Percentiles rank a stretch among this genome's conserved stretches.
Conservation (phyloP, 306 rosid genomes). For the Castanea mollissima region DNA sequence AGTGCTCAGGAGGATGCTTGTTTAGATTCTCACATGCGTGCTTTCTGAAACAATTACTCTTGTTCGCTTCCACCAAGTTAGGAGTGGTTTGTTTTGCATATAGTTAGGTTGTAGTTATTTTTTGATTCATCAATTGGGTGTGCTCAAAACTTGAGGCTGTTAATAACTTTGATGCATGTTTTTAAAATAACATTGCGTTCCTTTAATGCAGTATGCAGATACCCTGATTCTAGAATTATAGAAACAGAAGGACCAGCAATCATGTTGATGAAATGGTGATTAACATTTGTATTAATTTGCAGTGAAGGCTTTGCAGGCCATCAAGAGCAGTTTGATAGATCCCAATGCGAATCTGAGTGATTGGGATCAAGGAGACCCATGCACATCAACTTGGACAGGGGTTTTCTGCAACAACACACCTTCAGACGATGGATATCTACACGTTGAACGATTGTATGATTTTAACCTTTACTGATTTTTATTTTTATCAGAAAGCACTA, state of each 20-base stretch:
- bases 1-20: neutral
- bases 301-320: constrained; percentile 69
- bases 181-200: neutral
- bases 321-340: constrained; percentile 58
- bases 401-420: constrained; percentile 62
- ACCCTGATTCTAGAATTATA: neutral
- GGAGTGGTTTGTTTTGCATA: neutral
- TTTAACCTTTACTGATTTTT: constrained; percentile 15
- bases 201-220: neutral
- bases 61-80: neutral
- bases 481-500: constrained; percentile 14
- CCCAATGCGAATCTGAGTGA: constrained; percentile 66
- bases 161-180: neutral
- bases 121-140: neutral
- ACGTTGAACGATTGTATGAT: constrained; percentile 71
- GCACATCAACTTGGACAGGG: constrained; percentile 73
- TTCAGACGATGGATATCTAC: constrained; percentile 60
- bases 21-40: neutral
- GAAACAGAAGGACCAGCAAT: neutral
- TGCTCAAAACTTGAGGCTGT: neutral
- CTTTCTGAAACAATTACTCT: too few relatives aligned
- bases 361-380: constrained; percentile 83
- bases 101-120: neutral
- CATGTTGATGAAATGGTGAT: constrained; percentile 18
- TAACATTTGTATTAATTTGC: constrained; percentile 36